Evolutionary conservation across 495 filamentous ascomycete species (phyloP), one percentile per base, ranked within the genome.

Genomic region (Aspergillus diversus): DNA sequence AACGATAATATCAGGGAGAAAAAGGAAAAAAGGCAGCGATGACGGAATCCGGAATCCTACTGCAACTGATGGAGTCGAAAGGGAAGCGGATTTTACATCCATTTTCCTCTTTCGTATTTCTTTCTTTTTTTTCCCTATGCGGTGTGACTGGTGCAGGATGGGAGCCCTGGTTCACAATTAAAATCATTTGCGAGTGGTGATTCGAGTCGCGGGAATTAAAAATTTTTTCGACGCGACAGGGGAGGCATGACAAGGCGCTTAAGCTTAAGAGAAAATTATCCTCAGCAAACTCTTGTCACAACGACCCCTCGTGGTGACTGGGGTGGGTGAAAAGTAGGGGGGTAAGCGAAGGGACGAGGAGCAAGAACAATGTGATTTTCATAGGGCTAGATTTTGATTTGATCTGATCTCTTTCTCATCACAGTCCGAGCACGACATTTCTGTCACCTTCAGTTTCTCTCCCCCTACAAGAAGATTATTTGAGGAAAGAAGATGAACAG

Each of bases 231-330:
- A 47, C 8, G 39, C 37, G 37, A 35, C 52, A 61, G 39, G 51
- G 59, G 46, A 27, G 52, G 17, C 32, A 35, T 61, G 51, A 16
- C 27, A 55, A 13, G 39, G 59, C 35, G 59, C 59, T 61, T 61
- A 61, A 50, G 52, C 52, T 61, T 50, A 47, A 55, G 9, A 55
- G 39, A 13, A 3, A 31, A 58, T 11, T 27, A 17, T 11, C 31
- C 31, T 27, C 12, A 4, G 0, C 15, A n/a, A 6, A 50, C 6
- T 50, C 16, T 9, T 31, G 47, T 35, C 56, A 9, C 34, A 46
- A 31, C 35, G 17, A 21, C 21, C 11, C 15, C 17, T 11, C 17
- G 32, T 51, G 15, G 27, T 15, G 13, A 15, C 7, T 5, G 9
- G 39, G 39, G 7, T n/a, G 39, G 39, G 39, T 5, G 9, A 43